Evolutionary conservation across 2,329 filamentous ascomycete genomes (phyloP).

Genomic region (Phaeosphaeria sp.): DNA sequence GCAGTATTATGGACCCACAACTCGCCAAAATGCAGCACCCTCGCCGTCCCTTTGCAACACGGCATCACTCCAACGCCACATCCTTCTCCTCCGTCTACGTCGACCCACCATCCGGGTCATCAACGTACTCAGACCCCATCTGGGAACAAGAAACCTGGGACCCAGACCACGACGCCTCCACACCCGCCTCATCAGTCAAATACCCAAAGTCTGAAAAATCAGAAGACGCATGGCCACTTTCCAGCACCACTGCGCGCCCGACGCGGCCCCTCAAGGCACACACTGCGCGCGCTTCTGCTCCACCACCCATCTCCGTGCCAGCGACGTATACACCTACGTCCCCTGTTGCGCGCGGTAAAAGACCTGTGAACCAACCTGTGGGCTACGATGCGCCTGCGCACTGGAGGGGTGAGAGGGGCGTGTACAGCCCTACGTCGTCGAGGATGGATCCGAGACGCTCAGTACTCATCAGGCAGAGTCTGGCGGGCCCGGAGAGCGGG

Average conservation of each 20-base stretch:
- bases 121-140: constrained; percentile 21
- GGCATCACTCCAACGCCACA: constrained; percentile 32
- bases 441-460: constrained; percentile 26
- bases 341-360: constrained; percentile 21
- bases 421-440: background rate
- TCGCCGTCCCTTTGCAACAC: constrained; percentile 24
- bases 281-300: background rate
- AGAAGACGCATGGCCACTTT: constrained; percentile 12
- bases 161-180: constrained; percentile 7
- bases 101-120: constrained; percentile 31
- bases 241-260: constrained; percentile 4
- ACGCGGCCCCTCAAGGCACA: constrained; percentile 20
- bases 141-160: constrained; percentile 30
- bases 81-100: constrained; percentile 44
- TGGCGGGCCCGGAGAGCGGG: constrained; percentile 25
- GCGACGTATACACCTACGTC: background rate
- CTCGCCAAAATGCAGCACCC: constrained; percentile 48
- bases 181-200: constrained; percentile 26
- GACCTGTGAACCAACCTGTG: constrained; percentile 17
- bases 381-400: constrained; percentile 16
- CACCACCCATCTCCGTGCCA: background rate
- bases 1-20: constrained; percentile 35
- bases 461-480: constrained; percentile 29
- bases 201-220: constrained; percentile 26
- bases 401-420: constrained; percentile 8